Evolutionary conservation across 495 filamentous ascomycete genomes (phyloP).

Genomic region (Rostrohypoxylon terebratum): DNA sequence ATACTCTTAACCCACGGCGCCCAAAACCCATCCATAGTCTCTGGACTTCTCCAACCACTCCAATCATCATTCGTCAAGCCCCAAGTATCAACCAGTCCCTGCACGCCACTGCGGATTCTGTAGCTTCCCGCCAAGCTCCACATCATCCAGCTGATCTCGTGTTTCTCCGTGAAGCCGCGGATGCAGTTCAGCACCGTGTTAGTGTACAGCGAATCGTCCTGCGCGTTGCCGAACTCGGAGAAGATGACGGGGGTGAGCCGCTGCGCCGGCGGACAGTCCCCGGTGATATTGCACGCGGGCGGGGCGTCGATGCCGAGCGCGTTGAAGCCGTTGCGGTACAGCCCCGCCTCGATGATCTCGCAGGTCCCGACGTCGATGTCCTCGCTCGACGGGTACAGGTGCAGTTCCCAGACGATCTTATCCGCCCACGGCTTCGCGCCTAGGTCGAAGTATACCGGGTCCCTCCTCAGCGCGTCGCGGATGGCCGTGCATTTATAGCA

Average conservation of each 20-base stretch:
- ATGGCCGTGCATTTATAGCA: constrained; percentile 58
- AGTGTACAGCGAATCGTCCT: constrained; percentile 54
- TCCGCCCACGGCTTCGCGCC: constrained; percentile 48
- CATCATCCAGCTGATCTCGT: constrained; percentile 64
- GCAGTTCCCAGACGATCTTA: constrained; percentile 67
- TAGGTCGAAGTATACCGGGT: constrained; percentile 49
- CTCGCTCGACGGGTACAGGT: constrained; percentile 62
- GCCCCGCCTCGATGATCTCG: constrained; percentile 54
- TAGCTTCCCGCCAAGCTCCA: constrained; percentile 70
- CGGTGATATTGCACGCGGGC: constrained; percentile 42
- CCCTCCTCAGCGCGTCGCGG: constrained; percentile 52
- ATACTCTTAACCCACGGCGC: constrained; percentile 54
- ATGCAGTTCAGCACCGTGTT: constrained; percentile 62
- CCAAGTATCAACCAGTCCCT: constrained; percentile 63
- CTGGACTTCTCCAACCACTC: constrained; percentile 55
- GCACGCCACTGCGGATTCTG: constrained; percentile 60
- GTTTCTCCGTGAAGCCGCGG: constrained; percentile 56
- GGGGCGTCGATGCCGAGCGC: constrained; percentile 56
- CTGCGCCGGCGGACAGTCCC: constrained; percentile 43
- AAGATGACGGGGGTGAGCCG: constrained; percentile 60
- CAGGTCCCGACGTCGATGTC: constrained; percentile 58
- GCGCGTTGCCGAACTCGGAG: constrained; percentile 62
- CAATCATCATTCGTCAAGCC: constrained; percentile 57
- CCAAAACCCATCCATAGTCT: constrained; percentile 52
- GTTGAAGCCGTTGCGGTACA: constrained; percentile 63